phyloP scores from a whole-genome alignment of 2,329 filamentous ascomycete genomes.

The Neocucurbitaria cava region DNA sequence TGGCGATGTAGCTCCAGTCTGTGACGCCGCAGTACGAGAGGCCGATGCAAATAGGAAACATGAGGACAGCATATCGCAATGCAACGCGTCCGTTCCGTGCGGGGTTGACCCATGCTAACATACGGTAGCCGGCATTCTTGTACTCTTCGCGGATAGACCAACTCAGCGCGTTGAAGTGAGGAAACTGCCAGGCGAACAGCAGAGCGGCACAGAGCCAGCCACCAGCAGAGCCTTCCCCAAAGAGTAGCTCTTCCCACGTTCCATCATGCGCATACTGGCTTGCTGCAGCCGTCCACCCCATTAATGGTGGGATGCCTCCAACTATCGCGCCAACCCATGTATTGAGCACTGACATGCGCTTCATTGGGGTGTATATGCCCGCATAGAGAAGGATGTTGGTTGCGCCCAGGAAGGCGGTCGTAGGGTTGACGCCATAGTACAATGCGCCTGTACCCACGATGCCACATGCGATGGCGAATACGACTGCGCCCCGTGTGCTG shows the following conservation, averaged over 20 bases:
- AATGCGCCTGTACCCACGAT: constrained; percentile 73
- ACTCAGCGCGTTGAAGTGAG: constrained; percentile 94
- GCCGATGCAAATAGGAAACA: constrained; percentile 84
- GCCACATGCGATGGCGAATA: constrained; percentile 81
- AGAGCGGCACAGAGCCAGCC: constrained; percentile 88
- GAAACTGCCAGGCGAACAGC: constrained; percentile 96
- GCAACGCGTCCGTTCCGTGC: constrained; percentile 85
- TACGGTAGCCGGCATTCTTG: constrained; percentile 69
- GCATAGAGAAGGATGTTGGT: constrained; percentile 90
- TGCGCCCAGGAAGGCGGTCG: constrained; percentile 83
- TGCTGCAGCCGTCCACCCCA: constrained; percentile 97
- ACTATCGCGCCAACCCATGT: constrained; percentile 96
- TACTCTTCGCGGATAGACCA: constrained; percentile 93
- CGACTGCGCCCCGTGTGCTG: constrained; percentile 70
- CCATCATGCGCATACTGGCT: constrained; percentile 74
- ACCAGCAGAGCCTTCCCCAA: constrained; percentile 72
- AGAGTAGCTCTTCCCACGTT: constrained; percentile 78
- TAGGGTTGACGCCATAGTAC: constrained; percentile 92
- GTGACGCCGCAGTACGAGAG: constrained; percentile 83
- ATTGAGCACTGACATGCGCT: constrained; percentile 84
- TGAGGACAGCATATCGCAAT: constrained; percentile 81
- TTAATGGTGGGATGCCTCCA: constrained; percentile 90
- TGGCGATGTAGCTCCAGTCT: constrained; percentile 82
- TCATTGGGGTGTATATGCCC: constrained; percentile 90
- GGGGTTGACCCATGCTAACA: constrained; percentile 88